Evolutionary conservation across 495 filamentous ascomycete species (phyloP), one percentile per base, ranked within the genome.

Genomic region (Trichocladium uniseriatum): DNA sequence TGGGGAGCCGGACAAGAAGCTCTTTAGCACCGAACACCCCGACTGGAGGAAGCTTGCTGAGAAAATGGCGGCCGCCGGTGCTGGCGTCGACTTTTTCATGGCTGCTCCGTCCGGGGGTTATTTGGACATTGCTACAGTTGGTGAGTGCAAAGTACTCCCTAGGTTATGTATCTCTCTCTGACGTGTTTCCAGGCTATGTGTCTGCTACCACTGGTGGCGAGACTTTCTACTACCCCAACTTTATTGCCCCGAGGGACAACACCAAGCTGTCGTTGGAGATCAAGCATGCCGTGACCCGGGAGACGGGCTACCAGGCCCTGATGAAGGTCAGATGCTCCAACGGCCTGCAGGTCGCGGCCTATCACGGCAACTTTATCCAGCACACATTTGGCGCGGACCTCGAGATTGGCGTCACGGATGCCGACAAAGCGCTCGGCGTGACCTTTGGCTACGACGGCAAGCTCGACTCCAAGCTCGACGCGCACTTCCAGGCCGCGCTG

Each of bases 271-370:
- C 79, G 3, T 75, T 84, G 35, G 92, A 99, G 65, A 77, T 99
- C 54, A 77, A 81, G 47, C 92, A 96, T 59, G 82, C 86, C 6
- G 80, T 95, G n/a, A 88, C 81, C 2, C 75, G 92, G 50, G 90
- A 96, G 62, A 94, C 91, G 15, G 92, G 92, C 22, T 99, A 91
- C 61, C 91, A 96, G 69, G 88, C 89, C 7, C 75, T 97, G 56
- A 92, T 99, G 89, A 99, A 99, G 73, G 92, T 97, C 44, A 84
- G 92, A 38, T 99, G 92, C 68, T 95, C 89, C 7, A 97, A 94
- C 60, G 92, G 92, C 14, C 78, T 99, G 24, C 92, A 99, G 67
- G 87, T 99, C 14, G 83, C 87, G 16, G 79, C 81, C 24, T 99
- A 97, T 61, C 87, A 94, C 55, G 92, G 92, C 48, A 97, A 97